Evolutionary conservation across 116 monocot genomes (phyloP).

Genomic region (Trichopus zeylanicus): DNA sequence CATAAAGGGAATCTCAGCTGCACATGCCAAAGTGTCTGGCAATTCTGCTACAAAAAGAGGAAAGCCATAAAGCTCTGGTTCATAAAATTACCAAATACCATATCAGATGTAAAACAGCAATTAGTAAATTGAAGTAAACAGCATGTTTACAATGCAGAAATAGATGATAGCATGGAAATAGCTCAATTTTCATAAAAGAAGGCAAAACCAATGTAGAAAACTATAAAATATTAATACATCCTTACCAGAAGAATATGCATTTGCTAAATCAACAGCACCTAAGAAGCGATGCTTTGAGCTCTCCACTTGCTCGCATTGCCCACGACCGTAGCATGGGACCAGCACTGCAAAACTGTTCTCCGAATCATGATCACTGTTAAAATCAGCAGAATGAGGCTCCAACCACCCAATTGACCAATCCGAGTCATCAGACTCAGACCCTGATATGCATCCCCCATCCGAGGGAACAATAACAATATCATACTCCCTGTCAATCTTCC

Average conservation of each 20-base stretch:
- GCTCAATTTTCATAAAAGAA: neutral
- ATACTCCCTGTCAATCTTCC: slow-evolving; percentile 53
- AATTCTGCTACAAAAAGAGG: too few species aligned
- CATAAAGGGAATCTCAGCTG: neutral
- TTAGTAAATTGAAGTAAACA: neutral
- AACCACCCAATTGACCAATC: slow-evolving; percentile 90
- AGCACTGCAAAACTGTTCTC: slow-evolving; percentile 68
- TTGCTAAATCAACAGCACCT: slow-evolving; percentile 7
- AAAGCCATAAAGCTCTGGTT: too few species aligned
- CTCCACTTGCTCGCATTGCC: slow-evolving; percentile 20
- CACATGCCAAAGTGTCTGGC: neutral
- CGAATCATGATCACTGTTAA: slow-evolving; percentile 31
- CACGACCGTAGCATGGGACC: slow-evolving; percentile 75
- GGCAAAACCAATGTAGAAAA: neutral
- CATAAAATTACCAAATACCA: neutral
- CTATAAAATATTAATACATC: neutral
- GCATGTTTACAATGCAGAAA: neutral
- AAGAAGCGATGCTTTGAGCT: slow-evolving; percentile 9
- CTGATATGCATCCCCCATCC: slow-evolving; percentile 61
- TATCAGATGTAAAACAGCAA: neutral
- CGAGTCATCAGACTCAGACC: slow-evolving; percentile 67
- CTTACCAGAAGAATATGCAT: slow-evolving; percentile 38
- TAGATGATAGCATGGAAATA: neutral
- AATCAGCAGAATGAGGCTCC: slow-evolving; percentile 65
- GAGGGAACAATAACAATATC: slow-evolving; percentile 73